Evolutionary conservation across 2,329 filamentous ascomycete genomes (phyloP), one percentile per base, ranked within the genome.

Genomic region (Beauveria bassiana): DNA sequence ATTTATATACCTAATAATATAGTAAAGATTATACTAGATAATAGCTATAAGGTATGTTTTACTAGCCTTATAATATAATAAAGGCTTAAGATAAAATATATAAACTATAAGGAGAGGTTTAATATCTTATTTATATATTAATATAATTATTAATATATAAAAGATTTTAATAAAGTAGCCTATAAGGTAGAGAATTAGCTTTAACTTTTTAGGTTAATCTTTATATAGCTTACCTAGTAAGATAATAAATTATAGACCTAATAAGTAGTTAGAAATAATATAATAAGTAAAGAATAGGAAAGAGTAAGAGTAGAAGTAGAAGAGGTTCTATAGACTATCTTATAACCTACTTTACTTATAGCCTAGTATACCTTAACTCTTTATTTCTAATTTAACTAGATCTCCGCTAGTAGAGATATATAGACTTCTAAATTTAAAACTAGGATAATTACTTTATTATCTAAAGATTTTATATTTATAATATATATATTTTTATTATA

Each of bases 321-420:
- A 6, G 26, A 26, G 26, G 26, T 26, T 26, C 26, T 26, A 6
- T 6, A 4, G 26, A 5, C 26, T 28, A 28, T 26, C 6, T 28
- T 28, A 7, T 28, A 7, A 28, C 26, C 26, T 28, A 7, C 26
- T 1, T 28, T 47, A 10, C n/a, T 47, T 34, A 24, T 46, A 6
- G 53, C 34, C 26, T 45, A 3, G n/a, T n/a, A n/a, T n/a, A 82
- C 42, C 24, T 57, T 2, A 57, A 24, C 54, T 57, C 24, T 24
- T 57, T 18, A 57, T 57, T 34, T 57, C 42, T 5, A 57, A 47
- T 28, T 5, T 43, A 5, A 54, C 52, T 6, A 54, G 28, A 28
- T 24, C 24, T 5, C 42, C 24, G 42, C 54, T 1, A 10, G 43
- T 57, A 12, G 54, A n/a, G 42, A 57, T 47, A 57, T 5, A 38